phyloP scores from a whole-genome alignment of 352 stramenopile genomes.

The Plasmopara muralis region DNA sequence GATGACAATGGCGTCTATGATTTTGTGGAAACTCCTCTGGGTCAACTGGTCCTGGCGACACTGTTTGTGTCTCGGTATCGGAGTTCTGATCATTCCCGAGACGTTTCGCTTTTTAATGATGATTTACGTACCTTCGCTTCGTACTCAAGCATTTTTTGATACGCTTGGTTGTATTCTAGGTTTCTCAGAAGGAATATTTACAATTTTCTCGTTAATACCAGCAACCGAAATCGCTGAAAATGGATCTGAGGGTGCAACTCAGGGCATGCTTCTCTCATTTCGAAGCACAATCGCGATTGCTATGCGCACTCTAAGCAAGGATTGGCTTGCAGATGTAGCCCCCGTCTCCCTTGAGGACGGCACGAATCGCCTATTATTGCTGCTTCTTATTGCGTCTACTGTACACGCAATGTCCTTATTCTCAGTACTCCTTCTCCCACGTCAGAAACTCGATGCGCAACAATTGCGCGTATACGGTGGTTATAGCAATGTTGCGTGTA shows the following conservation, averaged over 20 bases:
- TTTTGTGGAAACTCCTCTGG: conserved; percentile 52
- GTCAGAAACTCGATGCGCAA: conserved; percentile 57
- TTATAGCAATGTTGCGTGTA: conserved; percentile 45
- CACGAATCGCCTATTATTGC: conserved; percentile 21
- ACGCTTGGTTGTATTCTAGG: conserved; percentile 39
- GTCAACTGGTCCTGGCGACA: conserved; percentile 36
- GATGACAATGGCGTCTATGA: conserved; percentile 40
- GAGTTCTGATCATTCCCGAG: conserved; percentile 38
- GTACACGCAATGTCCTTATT: conserved; percentile 49
- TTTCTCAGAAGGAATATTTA: conserved; percentile 56
- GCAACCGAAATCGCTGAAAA: conserved; percentile 66
- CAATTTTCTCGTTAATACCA: conserved; percentile 64
- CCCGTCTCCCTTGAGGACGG: conserved; percentile 22
- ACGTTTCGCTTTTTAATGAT: conserved; percentile 55
- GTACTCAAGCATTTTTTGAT: conserved; percentile 45
- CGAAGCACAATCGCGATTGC: conserved; percentile 50
- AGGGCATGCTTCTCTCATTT: conserved; percentile 57
- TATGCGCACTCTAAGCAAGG: conserved; percentile 46
- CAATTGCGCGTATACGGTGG: conserved; percentile 57
- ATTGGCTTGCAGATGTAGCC: conserved; percentile 33
- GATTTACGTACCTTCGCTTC: conserved; percentile 38
- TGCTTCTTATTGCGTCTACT: conserved; percentile 49
- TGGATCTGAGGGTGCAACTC: conserved; percentile 58
- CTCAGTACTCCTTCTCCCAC: conserved; percentile 46
- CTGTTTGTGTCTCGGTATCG: conserved; percentile 34